Base-by-base conservation (phyloP, 2,329 filamentous ascomycete species). In the Gremmenia infestans region DNA sequence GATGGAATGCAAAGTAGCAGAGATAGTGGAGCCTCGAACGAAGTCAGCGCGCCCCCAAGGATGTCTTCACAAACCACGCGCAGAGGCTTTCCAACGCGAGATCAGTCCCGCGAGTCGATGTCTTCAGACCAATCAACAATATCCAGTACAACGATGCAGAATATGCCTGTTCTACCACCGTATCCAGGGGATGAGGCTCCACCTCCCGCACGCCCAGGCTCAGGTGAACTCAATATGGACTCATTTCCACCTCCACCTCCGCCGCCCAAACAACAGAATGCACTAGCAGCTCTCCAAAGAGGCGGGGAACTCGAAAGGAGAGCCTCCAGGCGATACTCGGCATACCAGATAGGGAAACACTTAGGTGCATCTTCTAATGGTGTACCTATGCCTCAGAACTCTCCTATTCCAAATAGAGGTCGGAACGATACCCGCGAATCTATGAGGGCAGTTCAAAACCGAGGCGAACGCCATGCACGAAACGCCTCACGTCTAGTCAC, bases 281-380 rank as follows among this genome's bases (percentile, higher is more conserved):
- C 94, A 5, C 77, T 99, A 52, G 91, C 91, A 49, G 91, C 92
- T 50, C 73, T 99, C 62, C 94, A 97, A 72, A 85, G 91, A 72
- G 92, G 92, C 36, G 93, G 93, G 19, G 92, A 97, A 63, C 76
- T 99, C 50, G 94, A 99, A 73, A 83, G 94, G 68, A 82, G 94
- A 69, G 94, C 94, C 0, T 99, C 94, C 14, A 82, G 93, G 63
- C 81, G 94, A 67, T 99, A 97, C 70, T 97, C 94, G 2, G 89
- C 91, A 52, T 99, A 97, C 70, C 94, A 99, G 68, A 96, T 99
- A 64, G 90, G 91, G 47, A 97, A 97, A 69, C 91, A 96, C 66
- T 78, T 97, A 2, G 93, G 93, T 11, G 82, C 85, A 15, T 86
- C 87, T 40, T 81, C 88, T 15, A 91, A 86, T 72, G 91, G 89